Conservation (phyloP, 2,329 filamentous ascomycete species). For the Diaporthe destruens region DNA sequence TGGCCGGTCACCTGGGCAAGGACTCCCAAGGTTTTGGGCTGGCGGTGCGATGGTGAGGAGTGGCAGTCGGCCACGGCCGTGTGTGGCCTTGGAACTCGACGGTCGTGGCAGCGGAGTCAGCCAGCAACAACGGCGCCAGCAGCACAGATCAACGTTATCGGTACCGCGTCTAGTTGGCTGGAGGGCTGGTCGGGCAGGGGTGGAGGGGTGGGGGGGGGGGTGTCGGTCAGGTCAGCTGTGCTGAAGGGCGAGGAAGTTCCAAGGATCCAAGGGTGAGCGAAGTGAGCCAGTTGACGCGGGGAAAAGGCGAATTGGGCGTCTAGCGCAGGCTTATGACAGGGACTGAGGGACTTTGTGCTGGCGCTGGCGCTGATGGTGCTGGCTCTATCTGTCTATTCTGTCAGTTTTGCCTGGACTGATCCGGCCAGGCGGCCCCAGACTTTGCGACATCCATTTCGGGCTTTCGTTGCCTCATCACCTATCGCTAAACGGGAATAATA, state of each 20-base stretch:
- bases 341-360: neutral
- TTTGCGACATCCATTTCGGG: constrained; percentile 7
- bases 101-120: no score
- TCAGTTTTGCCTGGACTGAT: constrained; percentile 8
- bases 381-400: neutral
- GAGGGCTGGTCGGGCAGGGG: constrained; percentile 16
- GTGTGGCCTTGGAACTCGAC: no score
- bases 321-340: neutral
- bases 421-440: constrained; percentile 13
- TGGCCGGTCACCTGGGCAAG: constrained; percentile 13
- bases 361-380: no score
- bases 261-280: constrained; percentile 25
- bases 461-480: constrained; percentile 23
- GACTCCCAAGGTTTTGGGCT: constrained; percentile 9
- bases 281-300: constrained; percentile 18
- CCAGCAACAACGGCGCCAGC: no score
- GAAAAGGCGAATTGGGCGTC: constrained; percentile 5
- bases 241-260: constrained; percentile 11
- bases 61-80: no score
- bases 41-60: neutral
- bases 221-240: constrained; percentile 14
- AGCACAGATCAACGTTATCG: neutral
- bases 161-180: constrained; percentile 19
- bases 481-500: constrained; percentile 18
- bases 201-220: neutral